Conservation (phyloP, 257 asterid species). For the Perilla frutescens region DNA sequence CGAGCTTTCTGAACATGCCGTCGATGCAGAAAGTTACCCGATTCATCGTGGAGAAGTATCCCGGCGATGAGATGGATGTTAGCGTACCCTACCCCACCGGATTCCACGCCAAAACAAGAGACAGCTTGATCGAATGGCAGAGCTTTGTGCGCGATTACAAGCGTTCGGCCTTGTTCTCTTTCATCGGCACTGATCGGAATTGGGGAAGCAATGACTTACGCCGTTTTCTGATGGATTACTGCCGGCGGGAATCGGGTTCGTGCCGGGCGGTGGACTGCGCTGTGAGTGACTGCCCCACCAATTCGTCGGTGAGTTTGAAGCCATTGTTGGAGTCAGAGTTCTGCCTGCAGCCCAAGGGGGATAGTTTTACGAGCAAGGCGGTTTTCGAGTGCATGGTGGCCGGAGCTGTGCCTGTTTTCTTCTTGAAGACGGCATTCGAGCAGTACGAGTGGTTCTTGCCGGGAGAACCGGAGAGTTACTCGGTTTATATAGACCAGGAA, state of each 20-base stretch:
- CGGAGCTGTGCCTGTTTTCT: conserved; percentile 84
- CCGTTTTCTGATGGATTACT: conserved; percentile 43
- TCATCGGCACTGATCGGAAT: conserved; percentile 55
- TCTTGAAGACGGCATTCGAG: conserved; percentile 67
- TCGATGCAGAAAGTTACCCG: conserved; percentile 64
- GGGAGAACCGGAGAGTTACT: conserved; percentile 74
- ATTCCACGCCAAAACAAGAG: conserved; percentile 74
- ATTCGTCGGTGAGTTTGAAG: conserved; percentile 42
- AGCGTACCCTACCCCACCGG: conserved; percentile 91
- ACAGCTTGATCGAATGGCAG: conserved; percentile 58
- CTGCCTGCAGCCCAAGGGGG: conserved; percentile 83
- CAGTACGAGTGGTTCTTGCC: conserved; percentile 94
- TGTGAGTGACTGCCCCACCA: conserved; percentile 49
- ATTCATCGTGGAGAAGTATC: conserved; percentile 68
- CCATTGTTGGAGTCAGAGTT: conserved; percentile 67
- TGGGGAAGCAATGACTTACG: conserved; percentile 61
- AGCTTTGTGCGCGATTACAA: conserved; percentile 48
- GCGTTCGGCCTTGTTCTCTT: conserved; percentile 58
- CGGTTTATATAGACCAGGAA: conserved; percentile 69
- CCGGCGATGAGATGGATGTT: conserved; percentile 76
- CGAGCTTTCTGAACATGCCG: conserved; percentile 71
- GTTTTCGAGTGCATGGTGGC: conserved; percentile 85
- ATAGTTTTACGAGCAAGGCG: conserved; percentile 64
- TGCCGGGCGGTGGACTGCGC: conserved; percentile 70
- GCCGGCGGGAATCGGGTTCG: conserved; percentile 48